phyloP scores from a whole-genome alignment of 371 early-diverging fungal species.

The Apophysomyces ossiformis region DNA sequence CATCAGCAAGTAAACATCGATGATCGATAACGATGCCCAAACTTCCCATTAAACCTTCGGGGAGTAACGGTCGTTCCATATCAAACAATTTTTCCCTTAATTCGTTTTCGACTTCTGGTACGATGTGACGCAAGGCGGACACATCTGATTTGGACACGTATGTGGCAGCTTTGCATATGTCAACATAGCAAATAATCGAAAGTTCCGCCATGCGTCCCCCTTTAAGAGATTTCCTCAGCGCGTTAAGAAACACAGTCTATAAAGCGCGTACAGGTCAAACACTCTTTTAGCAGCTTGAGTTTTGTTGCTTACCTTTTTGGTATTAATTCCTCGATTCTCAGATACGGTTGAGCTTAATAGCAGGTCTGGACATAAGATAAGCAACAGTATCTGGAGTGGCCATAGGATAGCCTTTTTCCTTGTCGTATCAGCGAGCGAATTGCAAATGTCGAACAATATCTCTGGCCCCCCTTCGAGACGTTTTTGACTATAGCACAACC shows the following conservation, averaged over 20 bases:
- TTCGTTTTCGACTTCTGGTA: constrained; percentile 78
- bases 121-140: constrained; percentile 68
- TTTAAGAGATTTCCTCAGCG: constrained; percentile 66
- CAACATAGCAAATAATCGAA: constrained; percentile 78
- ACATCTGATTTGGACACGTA: constrained; percentile 70
- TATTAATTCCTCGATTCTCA: constrained; percentile 39
- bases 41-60: constrained; percentile 64
- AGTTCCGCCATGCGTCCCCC: constrained; percentile 71
- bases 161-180: constrained; percentile 79
- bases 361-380: constrained; percentile 83
- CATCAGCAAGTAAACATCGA: constrained; percentile 69
- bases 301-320: constrained; percentile 44
- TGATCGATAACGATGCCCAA: constrained; percentile 61
- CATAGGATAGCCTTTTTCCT: constrained; percentile 74
- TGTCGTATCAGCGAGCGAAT: constrained; percentile 70
- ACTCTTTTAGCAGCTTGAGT: not conserved
- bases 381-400: constrained; percentile 84
- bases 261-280: constrained; percentile 4
- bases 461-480: constrained; percentile 82
- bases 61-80: constrained; percentile 56
- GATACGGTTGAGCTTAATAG: constrained; percentile 44
- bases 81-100: constrained; percentile 75
- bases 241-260: constrained; percentile 70
- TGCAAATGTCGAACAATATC: constrained; percentile 78
- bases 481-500: constrained; percentile 68